Conservation (phyloP, 2,329 filamentous ascomycete species). For the Beauveria sp. region DNA sequence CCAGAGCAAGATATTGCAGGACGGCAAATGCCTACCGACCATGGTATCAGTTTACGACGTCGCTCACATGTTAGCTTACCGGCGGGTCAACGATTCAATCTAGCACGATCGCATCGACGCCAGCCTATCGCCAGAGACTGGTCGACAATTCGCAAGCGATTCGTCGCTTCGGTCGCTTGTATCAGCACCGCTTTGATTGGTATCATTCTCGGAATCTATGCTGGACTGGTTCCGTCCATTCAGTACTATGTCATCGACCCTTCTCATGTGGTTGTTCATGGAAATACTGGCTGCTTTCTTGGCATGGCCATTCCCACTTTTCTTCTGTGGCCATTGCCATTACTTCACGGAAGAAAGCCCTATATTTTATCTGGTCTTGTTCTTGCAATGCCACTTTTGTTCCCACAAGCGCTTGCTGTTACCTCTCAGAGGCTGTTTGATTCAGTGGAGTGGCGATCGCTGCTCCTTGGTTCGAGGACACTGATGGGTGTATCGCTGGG, state of each 20-base stretch:
- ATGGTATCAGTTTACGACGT: conserved; percentile 38
- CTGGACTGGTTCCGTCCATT: conserved; percentile 69
- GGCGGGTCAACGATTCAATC: conserved; percentile 42
- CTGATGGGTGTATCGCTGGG: conserved; percentile 63
- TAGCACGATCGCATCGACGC: conserved; percentile 47
- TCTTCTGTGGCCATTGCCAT: conserved; percentile 64
- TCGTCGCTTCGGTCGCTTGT: conserved; percentile 62
- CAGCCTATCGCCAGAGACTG: conserved; percentile 67
- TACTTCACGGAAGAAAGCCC: conserved; percentile 69
- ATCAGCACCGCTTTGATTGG: conserved; percentile 66
- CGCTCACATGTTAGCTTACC: conserved; percentile 48
- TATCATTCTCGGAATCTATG: conserved; percentile 66
- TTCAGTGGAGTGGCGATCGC: conserved; percentile 46
- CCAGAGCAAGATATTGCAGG: conserved; percentile 20
- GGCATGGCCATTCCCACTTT: conserved; percentile 64
- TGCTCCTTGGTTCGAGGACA: conserved; percentile 55
- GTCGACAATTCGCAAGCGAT: conserved; percentile 58
- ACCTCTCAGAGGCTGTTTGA: conserved; percentile 48
- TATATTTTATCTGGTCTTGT: conserved; percentile 65
- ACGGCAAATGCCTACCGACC: conserved; percentile 21
- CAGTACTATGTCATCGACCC: conserved; percentile 69
- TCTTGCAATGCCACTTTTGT: conserved; percentile 63
- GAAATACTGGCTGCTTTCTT: conserved; percentile 66
- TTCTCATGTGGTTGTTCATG: conserved; percentile 58
- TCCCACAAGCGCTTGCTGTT: conserved; percentile 66